Percentiles rank a stretch among this genome's conserved stretches.
These are phyloP conservation scores for Dioszegia aurantiaca DNA, from an alignment of 768 basidiomycete species.

Conservation along the genomic window DNA sequence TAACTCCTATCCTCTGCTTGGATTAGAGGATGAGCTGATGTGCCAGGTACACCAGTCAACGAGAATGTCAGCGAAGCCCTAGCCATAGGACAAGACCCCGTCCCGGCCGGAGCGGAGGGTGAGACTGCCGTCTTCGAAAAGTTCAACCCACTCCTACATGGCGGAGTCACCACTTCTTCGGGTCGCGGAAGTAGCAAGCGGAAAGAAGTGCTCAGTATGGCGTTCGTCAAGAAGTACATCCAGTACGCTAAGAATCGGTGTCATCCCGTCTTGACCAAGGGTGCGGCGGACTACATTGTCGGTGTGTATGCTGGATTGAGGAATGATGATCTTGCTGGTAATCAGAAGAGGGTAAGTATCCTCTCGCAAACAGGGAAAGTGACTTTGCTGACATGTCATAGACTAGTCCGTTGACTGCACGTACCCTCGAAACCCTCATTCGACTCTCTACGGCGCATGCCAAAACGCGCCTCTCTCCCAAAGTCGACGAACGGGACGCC, in stretches of 20 bases:
- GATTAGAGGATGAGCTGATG: constrained; percentile 1
- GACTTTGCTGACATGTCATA: constrained; percentile 51
- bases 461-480: constrained; percentile 81
- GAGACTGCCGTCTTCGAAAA: constrained; percentile 89
- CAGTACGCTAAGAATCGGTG: constrained; percentile 92
- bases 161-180: constrained; percentile 66
- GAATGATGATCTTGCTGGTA: constrained; percentile 86
- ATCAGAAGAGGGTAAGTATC: constrained; percentile 70
- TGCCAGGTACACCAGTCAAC: constrained; percentile 64
- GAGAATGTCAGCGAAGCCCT: constrained; percentile 87
- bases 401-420: constrained; percentile 96
- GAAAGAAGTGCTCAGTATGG: constrained; percentile 82
- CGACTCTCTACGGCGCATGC: constrained; percentile 97
- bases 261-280: constrained; percentile 80
- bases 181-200: constrained; percentile 56
- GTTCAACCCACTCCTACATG: constrained; percentile 89
- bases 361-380: background rate
- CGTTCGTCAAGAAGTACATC: constrained; percentile 97
- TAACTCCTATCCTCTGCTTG: constrained; percentile 35
- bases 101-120: constrained; percentile 53
- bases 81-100: constrained; percentile 62
- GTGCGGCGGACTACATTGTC: constrained; percentile 90
- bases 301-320: constrained; percentile 85
- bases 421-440: constrained; percentile 96
- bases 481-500: constrained; percentile 82